phyloP scores from a whole-genome alignment of 1,284 basidiomycete genomes.

The Lentinus polychrous region DNA sequence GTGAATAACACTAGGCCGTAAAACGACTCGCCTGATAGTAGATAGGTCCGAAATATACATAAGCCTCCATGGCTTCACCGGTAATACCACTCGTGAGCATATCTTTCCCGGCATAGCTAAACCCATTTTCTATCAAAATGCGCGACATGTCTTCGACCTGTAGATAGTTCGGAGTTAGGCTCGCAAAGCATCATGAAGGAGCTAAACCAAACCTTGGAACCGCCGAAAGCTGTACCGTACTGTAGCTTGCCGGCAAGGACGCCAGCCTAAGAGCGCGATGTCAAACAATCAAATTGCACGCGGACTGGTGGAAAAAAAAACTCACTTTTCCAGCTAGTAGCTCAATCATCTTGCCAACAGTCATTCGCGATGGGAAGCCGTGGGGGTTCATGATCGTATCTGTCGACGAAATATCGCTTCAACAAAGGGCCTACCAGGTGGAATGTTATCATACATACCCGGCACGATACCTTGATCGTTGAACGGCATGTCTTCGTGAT shows the following conservation, averaged over 20 bases:
- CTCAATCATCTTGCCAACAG: conserved; percentile 99
- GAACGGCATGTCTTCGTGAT: conserved; percentile 99
- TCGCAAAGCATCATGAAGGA: conserved; percentile 3
- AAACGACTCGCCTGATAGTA: conserved; percentile 79
- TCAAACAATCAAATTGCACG: conserved; percentile 1
- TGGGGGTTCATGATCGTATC: conserved; percentile 99
- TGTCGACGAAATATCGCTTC: conserved; percentile 22
- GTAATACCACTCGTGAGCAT: conserved; percentile 98
- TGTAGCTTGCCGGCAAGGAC: conserved; percentile 83
- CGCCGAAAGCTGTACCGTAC: conserved; percentile 96
- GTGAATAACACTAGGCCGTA: background rate
- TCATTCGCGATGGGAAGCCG: conserved; percentile 99
- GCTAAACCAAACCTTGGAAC: conserved; percentile 67
- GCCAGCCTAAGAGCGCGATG: conserved; percentile 54
- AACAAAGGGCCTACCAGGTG: background rate
- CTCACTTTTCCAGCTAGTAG: conserved; percentile 89
- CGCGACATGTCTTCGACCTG: conserved; percentile 98
- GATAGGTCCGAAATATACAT: conserved; percentile 98
- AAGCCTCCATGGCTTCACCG: conserved; percentile 92
- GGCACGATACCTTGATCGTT: conserved; percentile 95
- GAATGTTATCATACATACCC: conserved; percentile 39
- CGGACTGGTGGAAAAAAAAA: conserved; percentile 9
- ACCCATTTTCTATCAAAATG: conserved; percentile 92
- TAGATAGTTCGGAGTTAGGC: conserved; percentile 5
- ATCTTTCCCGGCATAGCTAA: conserved; percentile 97